These are phyloP conservation scores for Fonsecaea pedrosoi DNA, from an alignment of 2,329 filamentous ascomycete species.

Conservation along the genomic window DNA sequence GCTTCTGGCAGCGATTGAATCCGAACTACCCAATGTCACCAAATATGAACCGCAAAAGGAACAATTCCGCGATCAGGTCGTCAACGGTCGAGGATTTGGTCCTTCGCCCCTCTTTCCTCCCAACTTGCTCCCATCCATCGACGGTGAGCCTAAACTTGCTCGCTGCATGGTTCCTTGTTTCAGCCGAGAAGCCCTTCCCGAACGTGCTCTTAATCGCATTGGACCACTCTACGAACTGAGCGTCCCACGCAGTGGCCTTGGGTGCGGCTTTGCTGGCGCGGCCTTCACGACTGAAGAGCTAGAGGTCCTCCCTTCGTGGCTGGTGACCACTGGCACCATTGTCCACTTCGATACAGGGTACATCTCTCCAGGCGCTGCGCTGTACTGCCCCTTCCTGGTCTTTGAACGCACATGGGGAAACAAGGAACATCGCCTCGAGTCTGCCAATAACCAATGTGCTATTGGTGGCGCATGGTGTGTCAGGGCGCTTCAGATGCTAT, in stretches of 20 bases:
- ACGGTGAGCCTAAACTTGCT: slow-evolving; percentile 32
- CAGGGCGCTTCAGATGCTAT: slow-evolving; percentile 37
- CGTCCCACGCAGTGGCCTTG: slow-evolving; percentile 36
- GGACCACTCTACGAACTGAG: slow-evolving; percentile 35
- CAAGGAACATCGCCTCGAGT: slow-evolving; percentile 34
- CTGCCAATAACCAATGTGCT: slow-evolving; percentile 40
- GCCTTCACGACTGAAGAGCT: slow-evolving; percentile 34
- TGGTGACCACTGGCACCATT: slow-evolving; percentile 36
- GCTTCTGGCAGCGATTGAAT: slow-evolving; percentile 34
- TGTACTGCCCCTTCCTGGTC: slow-evolving; percentile 38
- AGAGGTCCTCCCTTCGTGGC: slow-evolving; percentile 30
- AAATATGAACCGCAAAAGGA: slow-evolving; percentile 33
- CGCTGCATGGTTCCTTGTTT: slow-evolving; percentile 39
- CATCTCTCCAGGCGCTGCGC: slow-evolving; percentile 35
- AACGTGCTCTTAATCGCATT: slow-evolving; percentile 29
- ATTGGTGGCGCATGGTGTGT: slow-evolving; percentile 40
- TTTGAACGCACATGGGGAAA: slow-evolving; percentile 36
- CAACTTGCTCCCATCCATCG: slow-evolving; percentile 36
- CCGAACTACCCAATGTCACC: slow-evolving; percentile 23
- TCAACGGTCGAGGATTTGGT: slow-evolving; percentile 36
- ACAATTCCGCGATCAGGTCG: slow-evolving; percentile 35
- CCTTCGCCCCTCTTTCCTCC: slow-evolving; percentile 39
- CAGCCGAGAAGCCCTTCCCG: slow-evolving; percentile 38
- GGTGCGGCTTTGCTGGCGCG: slow-evolving; percentile 36
- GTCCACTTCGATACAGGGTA: slow-evolving; percentile 38